These are phyloP conservation scores for Sporothrix pallida DNA, from an alignment of 2,329 filamentous ascomycete species.

Conservation along the genomic window DNA sequence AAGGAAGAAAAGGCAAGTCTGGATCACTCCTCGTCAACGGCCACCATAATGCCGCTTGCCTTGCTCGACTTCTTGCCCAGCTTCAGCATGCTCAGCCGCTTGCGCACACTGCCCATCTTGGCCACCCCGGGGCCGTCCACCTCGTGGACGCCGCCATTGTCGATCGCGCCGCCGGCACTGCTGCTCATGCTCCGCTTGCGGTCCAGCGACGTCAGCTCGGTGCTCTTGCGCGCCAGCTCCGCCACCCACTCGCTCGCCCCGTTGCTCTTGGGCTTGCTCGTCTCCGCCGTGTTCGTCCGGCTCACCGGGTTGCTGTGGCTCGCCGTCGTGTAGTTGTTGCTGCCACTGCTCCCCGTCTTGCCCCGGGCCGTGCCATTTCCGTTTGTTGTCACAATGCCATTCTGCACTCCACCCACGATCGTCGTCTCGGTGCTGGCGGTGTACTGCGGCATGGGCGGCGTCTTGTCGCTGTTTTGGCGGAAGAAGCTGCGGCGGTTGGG, in stretches of 20 bases:
- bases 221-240: conserved; percentile 42
- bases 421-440: conserved; percentile 9
- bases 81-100: conserved; percentile 78
- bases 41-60: conserved; percentile 57
- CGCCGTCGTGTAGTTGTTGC: conserved; percentile 37
- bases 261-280: conserved; percentile 31
- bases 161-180: conserved; percentile 24
- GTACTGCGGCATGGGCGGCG: conserved; percentile 25
- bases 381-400: conserved; percentile 8
- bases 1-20: background rate
- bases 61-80: conserved; percentile 73
- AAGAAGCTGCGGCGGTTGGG: conserved; percentile 53
- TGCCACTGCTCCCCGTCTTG: conserved; percentile 29
- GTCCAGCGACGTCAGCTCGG: conserved; percentile 38
- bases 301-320: conserved; percentile 13
- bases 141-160: conserved; percentile 32
- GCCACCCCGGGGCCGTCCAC: conserved; percentile 43
- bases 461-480: conserved; percentile 40
- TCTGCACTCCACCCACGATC: conserved; percentile 5
- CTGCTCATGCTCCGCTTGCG: conserved; percentile 39
- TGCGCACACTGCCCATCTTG: conserved; percentile 71
- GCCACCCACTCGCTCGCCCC: conserved; percentile 44
- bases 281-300: background rate
- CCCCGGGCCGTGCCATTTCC: conserved; percentile 25
- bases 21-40: conserved; percentile 60